Base-by-base conservation (phyloP, 495 filamentous ascomycete species). In the Xylaria nigripes region DNA sequence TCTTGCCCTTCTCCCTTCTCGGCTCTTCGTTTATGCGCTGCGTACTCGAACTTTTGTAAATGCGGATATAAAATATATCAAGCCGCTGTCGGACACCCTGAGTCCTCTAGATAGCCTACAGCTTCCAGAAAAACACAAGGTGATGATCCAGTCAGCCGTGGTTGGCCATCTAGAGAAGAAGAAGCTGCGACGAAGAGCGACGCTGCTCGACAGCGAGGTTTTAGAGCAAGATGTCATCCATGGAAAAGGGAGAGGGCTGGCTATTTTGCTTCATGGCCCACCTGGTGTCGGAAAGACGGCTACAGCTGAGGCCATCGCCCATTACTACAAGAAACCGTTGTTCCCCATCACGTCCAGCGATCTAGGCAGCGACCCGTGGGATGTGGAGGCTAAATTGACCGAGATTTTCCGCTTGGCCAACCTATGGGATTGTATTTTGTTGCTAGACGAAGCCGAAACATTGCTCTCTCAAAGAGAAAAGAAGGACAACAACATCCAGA, bases 221-320 rank as follows among this genome's bases (percentile, higher is more conserved):
- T 57, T 48, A 0, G 86, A 89, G 57, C 88, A 91, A 64, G 77
- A 81, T 49, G 54, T 81, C 4, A 75, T 80, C 27, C 62, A 67
- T 48, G 73, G 74, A 34, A 82, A 83, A 58, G 83, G 82, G 7
- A 69, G 70, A 8, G 81, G 81, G 1, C 65, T 84, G 1, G 72
- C 81, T 6, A 60, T 74, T 7, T 42, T 76, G 61, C 72, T 74
- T 0, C 79, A 81, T 42, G 83, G 82, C 5, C 68, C 66, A 0
- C 81, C 83, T 1, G 83, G 81, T 0, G 73, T 77, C 1, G 81
- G 82, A 1, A 85, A 87, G 60, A 85, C 83, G 0, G 66, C 77
- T 0, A 85, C 81, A 0, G 81, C 80, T 1, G 75, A 76, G 40
- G 68, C 71, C 1, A 66, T 82, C 1, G 79, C 81, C 0, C 72